Evolutionary conservation across 148 eudicot genomes (phyloP).

Genomic region (Fallopia convolvulus): DNA sequence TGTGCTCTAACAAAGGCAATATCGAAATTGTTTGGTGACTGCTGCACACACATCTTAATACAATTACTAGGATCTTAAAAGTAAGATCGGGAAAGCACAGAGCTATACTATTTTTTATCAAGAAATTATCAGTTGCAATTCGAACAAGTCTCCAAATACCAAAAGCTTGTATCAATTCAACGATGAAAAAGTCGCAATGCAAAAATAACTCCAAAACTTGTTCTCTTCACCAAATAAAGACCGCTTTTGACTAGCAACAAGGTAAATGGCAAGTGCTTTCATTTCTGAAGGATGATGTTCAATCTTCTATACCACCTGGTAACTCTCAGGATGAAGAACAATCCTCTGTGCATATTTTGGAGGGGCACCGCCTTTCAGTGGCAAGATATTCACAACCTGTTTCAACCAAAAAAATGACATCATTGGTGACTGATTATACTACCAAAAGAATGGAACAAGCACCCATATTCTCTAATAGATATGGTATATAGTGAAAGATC

Average conservation of each 20-base stretch:
- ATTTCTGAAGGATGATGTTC: background rate
- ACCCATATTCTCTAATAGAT: no score
- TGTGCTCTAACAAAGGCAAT: no score
- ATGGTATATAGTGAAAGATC: no score
- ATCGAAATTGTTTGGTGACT: no score
- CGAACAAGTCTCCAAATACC: background rate
- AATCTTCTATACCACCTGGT: constrained; percentile 15
- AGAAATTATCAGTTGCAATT: background rate
- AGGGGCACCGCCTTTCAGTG: constrained; percentile 63
- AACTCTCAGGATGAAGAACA: constrained; percentile 57
- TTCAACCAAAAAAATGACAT: background rate
- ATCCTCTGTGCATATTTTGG: constrained; percentile 78
- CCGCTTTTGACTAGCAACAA: background rate
- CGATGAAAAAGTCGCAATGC: background rate
- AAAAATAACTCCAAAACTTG: background rate
- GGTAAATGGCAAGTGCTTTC: background rate
- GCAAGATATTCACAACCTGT: constrained; percentile 68
- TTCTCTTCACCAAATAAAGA: background rate
- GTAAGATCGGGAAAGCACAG: background rate
- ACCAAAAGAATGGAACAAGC: background rate
- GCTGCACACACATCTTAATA: no score
- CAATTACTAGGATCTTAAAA: no score
- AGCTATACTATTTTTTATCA: background rate
- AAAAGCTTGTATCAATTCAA: background rate
- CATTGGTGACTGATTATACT: background rate